phyloP scores from a whole-genome alignment of 2,329 filamentous ascomycete genomes.

The Xylaria multiplex region DNA sequence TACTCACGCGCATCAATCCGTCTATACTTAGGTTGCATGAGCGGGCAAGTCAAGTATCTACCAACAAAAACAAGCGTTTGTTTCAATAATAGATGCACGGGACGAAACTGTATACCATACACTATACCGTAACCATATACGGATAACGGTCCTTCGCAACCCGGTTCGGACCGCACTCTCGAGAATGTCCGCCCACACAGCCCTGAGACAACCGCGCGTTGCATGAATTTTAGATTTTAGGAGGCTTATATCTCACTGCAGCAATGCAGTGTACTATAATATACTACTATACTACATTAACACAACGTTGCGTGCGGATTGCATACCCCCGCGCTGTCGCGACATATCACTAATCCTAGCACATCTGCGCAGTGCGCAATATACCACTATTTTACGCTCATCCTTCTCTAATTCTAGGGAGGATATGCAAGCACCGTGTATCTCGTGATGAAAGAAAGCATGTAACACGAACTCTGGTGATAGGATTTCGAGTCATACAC shows the following conservation, averaged over 20 bases:
- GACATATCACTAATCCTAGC: slow-evolving; percentile 16
- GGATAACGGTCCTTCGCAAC: background rate
- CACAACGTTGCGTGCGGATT: slow-evolving; percentile 11
- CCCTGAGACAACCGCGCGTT: slow-evolving; percentile 23
- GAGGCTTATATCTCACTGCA: too few relatives aligned
- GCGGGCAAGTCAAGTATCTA: slow-evolving; percentile 1
- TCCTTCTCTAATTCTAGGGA: background rate
- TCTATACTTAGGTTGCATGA: slow-evolving; percentile 22
- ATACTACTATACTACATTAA: slow-evolving; percentile 2
- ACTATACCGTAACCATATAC: too few relatives aligned
- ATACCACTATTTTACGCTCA: background rate
- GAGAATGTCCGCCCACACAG: slow-evolving; percentile 26
- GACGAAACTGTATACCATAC: background rate
- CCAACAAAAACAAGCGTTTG: background rate
- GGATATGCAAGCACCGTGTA: background rate
- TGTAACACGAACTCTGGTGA: slow-evolving; percentile 11
- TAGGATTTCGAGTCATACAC: slow-evolving; percentile 6
- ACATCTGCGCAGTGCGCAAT: slow-evolving; percentile 1
- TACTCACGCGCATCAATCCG: too few relatives aligned
- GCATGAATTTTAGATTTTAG: slow-evolving; percentile 9
- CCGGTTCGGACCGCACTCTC: slow-evolving; percentile 29
- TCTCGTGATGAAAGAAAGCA: slow-evolving; percentile 3
- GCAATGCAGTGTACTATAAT: too few relatives aligned
- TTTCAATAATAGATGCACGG: background rate
- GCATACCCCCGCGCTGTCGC: slow-evolving; percentile 18